Conservation (phyloP, 2,329 filamentous ascomycete species). For the Chaetomiaceae sp. region DNA sequence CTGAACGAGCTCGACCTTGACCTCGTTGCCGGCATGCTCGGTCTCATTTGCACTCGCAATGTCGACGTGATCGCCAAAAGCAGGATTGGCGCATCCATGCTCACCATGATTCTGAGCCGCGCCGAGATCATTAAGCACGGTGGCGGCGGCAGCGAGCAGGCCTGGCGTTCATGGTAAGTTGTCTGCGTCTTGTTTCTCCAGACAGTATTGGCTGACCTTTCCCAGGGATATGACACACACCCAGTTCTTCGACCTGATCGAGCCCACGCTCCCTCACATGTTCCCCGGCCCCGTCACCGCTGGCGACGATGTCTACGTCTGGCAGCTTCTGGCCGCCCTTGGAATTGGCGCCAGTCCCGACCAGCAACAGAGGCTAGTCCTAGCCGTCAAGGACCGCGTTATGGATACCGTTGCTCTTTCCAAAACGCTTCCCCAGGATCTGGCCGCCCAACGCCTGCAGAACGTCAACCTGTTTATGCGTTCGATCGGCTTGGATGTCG, state of each 20-base stretch:
- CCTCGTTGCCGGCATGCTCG: slow-evolving; percentile 85
- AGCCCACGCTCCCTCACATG: slow-evolving; percentile 75
- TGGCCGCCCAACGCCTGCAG: slow-evolving; percentile 75
- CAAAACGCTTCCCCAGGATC: slow-evolving; percentile 82
- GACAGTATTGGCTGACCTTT: slow-evolving; percentile 30
- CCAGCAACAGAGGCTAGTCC: slow-evolving; percentile 89
- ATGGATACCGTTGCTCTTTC: slow-evolving; percentile 89
- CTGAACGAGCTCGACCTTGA: slow-evolving; percentile 86
- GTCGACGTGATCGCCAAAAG: slow-evolving; percentile 81
- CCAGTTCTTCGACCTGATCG: slow-evolving; percentile 78
- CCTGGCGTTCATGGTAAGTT: slow-evolving; percentile 75
- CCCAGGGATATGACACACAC: slow-evolving; percentile 72
- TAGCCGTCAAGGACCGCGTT: slow-evolving; percentile 95
- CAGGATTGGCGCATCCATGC: slow-evolving; percentile 79
- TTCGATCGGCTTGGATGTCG: slow-evolving; percentile 96
- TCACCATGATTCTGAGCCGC: slow-evolving; percentile 91
- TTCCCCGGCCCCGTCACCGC: slow-evolving; percentile 91
- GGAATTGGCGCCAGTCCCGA: slow-evolving; percentile 90
- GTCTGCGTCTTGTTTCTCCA: slow-evolving; percentile 18
- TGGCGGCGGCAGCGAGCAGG: slow-evolving; percentile 62
- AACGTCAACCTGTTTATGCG: slow-evolving; percentile 99
- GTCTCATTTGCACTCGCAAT: slow-evolving; percentile 78
- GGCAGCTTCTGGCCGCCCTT: slow-evolving; percentile 95
- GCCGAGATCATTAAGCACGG: slow-evolving; percentile 90
- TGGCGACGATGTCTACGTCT: slow-evolving; percentile 92